A percentile compares a stretch with the other conserved stretches of the same genome.
Conservation (phyloP, 805 yeast genomes). For the Lachancea dasiensis region DNA sequence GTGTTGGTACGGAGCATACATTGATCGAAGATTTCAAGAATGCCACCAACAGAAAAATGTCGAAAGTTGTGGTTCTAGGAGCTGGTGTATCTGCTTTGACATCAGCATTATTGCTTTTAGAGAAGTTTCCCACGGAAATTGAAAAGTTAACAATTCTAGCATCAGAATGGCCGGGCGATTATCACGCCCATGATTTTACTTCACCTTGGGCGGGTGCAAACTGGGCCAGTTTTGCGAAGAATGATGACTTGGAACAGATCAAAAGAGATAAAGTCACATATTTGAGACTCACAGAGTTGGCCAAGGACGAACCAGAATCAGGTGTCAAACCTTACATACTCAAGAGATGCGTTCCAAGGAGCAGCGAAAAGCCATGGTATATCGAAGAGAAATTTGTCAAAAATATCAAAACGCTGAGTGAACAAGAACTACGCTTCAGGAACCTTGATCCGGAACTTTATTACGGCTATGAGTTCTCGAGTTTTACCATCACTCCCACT, state of each 20-base stretch:
- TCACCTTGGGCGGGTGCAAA: conserved; percentile 72
- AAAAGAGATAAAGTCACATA: conserved; percentile 46
- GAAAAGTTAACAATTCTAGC: conserved; percentile 38
- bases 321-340: conserved; percentile 37
- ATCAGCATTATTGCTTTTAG: conserved; percentile 39
- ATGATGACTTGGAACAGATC: conserved; percentile 35
- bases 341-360: conserved; percentile 13
- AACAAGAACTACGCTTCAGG: conserved; percentile 30
- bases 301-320: conserved; percentile 41
- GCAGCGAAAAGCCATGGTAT: conserved; percentile 45
- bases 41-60: conserved; percentile 33
- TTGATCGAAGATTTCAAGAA: background rate
- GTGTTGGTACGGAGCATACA: background rate
- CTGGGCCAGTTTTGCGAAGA: conserved; percentile 55
- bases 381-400: conserved; percentile 33
- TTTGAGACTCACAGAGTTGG: conserved; percentile 39
- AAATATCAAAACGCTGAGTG: conserved; percentile 33
- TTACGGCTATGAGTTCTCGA: conserved; percentile 44
- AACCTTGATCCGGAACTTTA: conserved; percentile 31
- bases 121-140: conserved; percentile 33
- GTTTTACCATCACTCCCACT: conserved; percentile 55
- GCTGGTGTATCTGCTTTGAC: conserved; percentile 70
- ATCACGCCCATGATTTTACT: conserved; percentile 44
- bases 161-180: conserved; percentile 51
- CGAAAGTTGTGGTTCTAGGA: conserved; percentile 66